Evolutionary conservation across 345 rosid genomes (phyloP), one percentile per base, ranked within the genome.

Genomic region (Anastatica hierochuntica): DNA sequence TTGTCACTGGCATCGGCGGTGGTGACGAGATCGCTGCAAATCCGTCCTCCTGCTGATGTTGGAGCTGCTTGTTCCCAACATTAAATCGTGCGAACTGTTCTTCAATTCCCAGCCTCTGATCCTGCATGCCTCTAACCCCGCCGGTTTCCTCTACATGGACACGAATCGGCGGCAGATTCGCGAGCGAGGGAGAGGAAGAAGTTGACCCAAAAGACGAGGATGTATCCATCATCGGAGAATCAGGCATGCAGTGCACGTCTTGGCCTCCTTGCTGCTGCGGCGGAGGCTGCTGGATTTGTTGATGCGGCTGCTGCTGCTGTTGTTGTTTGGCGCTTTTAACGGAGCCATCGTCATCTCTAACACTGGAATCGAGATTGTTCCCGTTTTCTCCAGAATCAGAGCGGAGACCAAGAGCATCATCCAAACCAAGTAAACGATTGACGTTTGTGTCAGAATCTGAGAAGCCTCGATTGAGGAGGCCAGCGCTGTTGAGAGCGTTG

Each of bases 161-260:
- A 67, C 88, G 78, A 58, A 87, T 81, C 24, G 96, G 90, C 5
- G 95, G 95, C 53, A 84, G 74, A 70, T 92, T 83, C 34, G 86
- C 90, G n/a, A 85, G 70, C 0, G 77, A 92, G 31, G 96, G 96
- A 1, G 90, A 79, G 3, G 97, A 88, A 14, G 98, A 92, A 56
- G 90, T 77, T 4, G 98, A 92, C 57, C 97, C 98, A 43, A 92
- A 92, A 10, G 97, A 88, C 8, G 98, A 88, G 4, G 83, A 67
- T 0, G 83, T 88, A 41, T 92, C 98, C 70, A 88, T 41, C 96
- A 92, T 83, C 15, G 95, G 94, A 37, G 97, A 92, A 67, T 92
- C 98, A 11, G 96, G 97, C 48, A 88, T 78, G 5, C 85, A 84
- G 41, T 92, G 85, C 42, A 92, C 78, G 64, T 92, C 95, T 51